A percentile compares a stretch with the other conserved stretches of the same genome.
These are phyloP conservation scores for Casuarina cunninghamiana DNA, from an alignment of 306 rosid genomes.

Conservation along the genomic window DNA sequence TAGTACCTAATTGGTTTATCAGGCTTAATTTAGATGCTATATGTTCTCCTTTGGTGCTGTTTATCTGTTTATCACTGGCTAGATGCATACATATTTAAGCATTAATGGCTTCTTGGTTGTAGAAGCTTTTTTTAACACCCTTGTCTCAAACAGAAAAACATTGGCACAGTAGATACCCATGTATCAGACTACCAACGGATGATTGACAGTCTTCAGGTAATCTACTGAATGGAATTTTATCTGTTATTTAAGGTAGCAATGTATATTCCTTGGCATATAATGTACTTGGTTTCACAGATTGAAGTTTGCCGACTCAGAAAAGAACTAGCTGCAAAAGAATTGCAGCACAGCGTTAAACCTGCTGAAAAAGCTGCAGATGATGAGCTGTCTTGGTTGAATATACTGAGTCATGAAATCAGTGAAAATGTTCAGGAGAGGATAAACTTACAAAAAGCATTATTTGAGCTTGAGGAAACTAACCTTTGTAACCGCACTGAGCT, in stretches of 20 bases:
- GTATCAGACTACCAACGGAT: conserved; percentile 64
- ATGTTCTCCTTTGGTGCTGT: neutral
- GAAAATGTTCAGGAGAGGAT: conserved; percentile 71
- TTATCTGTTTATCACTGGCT: neutral
- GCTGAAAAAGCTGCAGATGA: conserved; percentile 55
- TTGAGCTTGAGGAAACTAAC: conserved; percentile 65
- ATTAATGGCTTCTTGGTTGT: neutral
- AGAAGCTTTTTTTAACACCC: neutral
- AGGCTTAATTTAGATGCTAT: neutral
- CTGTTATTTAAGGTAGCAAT: conserved; percentile 8
- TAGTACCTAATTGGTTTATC: conserved; percentile 3
- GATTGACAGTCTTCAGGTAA: conserved; percentile 68
- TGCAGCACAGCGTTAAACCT: conserved; percentile 46
- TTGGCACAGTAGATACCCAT: conserved; percentile 57
- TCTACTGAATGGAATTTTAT: conserved; percentile 2
- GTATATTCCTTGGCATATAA: conserved; percentile 16
- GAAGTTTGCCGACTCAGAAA: conserved; percentile 58
- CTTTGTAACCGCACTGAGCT: conserved; percentile 53
- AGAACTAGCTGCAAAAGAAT: conserved; percentile 58
- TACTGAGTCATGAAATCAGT: conserved; percentile 58
- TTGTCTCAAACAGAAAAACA: conserved; percentile 46
- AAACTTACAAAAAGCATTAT: conserved; percentile 61
- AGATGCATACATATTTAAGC: neutral
- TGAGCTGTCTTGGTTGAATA: conserved; percentile 55
- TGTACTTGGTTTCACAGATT: conserved; percentile 33